Evolutionary conservation across 1,284 basidiomycete species (phyloP).

Genomic region (Sphagnurus paluster): DNA sequence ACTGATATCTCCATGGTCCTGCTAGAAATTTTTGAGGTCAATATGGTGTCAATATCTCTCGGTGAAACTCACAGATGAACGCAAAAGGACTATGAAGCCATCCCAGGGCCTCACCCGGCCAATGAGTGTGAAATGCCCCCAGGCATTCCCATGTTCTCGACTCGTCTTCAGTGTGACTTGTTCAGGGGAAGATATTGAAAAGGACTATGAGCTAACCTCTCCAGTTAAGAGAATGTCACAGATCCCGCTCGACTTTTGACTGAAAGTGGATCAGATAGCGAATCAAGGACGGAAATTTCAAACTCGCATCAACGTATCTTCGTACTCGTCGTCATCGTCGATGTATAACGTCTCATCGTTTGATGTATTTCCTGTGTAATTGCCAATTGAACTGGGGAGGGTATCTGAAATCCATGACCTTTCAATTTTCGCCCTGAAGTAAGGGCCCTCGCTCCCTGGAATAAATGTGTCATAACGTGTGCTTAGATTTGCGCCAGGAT

Average conservation of each 20-base stretch:
- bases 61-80: slow-evolving; percentile 39
- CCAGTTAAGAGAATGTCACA: slow-evolving; percentile 51
- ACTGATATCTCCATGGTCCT: slow-evolving; percentile 32
- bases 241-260: slow-evolving; percentile 36
- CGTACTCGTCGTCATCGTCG: slow-evolving; percentile 37
- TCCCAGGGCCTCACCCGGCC: slow-evolving; percentile 52
- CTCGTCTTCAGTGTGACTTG: slow-evolving; percentile 31
- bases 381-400: neutral
- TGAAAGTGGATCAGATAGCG: slow-evolving; percentile 8
- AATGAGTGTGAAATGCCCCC: slow-evolving; percentile 45
- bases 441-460: slow-evolving; percentile 34
- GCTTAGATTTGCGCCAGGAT: slow-evolving; percentile 34
- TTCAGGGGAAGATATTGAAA: neutral
- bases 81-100: slow-evolving; percentile 46
- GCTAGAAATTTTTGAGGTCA: slow-evolving; percentile 20
- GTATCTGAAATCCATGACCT: slow-evolving; percentile 27
- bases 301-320: slow-evolving; percentile 32
- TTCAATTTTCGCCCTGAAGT: slow-evolving; percentile 33
- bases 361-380: neutral
- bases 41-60: neutral
- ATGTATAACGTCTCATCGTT: slow-evolving; percentile 21
- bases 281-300: neutral
- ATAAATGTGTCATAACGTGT: slow-evolving; percentile 43
- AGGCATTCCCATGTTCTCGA: slow-evolving; percentile 42
- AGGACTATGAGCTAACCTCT: slow-evolving; percentile 31